phyloP scores from a whole-genome alignment of 108 stramenopile species.

The Stephanodiscus minutulus region DNA sequence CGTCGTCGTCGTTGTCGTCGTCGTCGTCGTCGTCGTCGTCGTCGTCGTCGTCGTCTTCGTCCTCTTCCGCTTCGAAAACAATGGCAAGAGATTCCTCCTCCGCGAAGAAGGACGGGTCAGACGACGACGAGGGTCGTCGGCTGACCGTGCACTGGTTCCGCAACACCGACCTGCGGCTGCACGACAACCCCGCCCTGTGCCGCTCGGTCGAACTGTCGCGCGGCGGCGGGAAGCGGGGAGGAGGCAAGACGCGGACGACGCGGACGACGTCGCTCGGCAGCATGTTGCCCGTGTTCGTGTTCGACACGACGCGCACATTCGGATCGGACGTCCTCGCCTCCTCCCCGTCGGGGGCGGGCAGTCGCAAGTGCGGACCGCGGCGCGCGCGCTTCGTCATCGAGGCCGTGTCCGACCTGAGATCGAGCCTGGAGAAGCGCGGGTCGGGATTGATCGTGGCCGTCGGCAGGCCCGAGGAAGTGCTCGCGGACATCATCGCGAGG shows the following conservation, averaged over 20 bases:
- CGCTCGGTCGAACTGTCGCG: constrained; percentile 36
- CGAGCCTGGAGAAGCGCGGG: constrained; percentile 59
- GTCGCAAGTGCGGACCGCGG: constrained; percentile 70
- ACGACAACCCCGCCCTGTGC: constrained; percentile 79
- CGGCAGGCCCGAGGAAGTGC: constrained; percentile 67
- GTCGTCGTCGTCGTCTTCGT: constrained; percentile 33
- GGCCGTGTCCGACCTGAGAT: constrained; percentile 65
- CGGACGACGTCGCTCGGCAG: constrained; percentile 9
- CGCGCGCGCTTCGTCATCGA: constrained; percentile 84
- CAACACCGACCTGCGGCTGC: constrained; percentile 70
- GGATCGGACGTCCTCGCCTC: constrained; percentile 47
- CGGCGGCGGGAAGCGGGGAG: constrained; percentile 4
- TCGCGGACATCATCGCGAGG: constrained; percentile 44
- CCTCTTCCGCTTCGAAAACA: constrained; percentile 6
- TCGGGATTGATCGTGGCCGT: constrained; percentile 65
- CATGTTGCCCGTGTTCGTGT: constrained; percentile 78
- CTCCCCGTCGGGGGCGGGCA: constrained; percentile 42
- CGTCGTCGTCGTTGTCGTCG: background rate
- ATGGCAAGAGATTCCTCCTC: too few species aligned
- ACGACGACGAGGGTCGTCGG: too few species aligned
- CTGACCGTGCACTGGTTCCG: constrained; percentile 78
- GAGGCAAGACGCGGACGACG: constrained; percentile 11
- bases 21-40: constrained; percentile 26
- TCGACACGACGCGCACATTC: constrained; percentile 72
- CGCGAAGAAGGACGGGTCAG: too few species aligned